Base-by-base conservation (phyloP, 352 stramenopile species). In the Phytophthora tubulina region DNA sequence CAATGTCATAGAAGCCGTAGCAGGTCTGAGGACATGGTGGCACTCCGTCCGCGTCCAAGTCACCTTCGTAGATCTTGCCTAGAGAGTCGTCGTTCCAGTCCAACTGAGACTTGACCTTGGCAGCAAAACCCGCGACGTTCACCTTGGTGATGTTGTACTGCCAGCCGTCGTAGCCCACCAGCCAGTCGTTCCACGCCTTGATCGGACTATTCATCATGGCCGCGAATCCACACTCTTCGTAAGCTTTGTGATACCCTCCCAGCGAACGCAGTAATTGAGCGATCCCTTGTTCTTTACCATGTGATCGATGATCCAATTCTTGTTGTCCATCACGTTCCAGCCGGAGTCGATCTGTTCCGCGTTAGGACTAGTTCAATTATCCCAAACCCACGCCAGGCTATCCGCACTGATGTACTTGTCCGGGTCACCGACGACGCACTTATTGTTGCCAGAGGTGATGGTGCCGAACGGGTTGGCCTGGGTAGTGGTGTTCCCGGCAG, bases 241-340 rank as follows among this genome's bases (percentile, higher is more conserved):
- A 0, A 86, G 61, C 44, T 66, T 76, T 27, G 73, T 66, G 4
- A 50, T 76, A 46, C 65, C 79, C 52, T 85, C 72, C 68, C 78
- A 85, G 14, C 75, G 78, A 6, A 85, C 21, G 60, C 78, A 85
- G 72, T 85, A 82, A 66, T 69, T 79, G 17, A 85, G 41, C 4
- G 72, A 46, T 1, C 69, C 69, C 3, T 72, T 76, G 55, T 76
- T 76, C 17, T n/a, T 36, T 15, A 70, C 63, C 51, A 85, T 51
- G 55, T 85, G 75, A 63, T 86, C 72, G 15, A 76, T 55, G 38
- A 72, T 66, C 38, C 46, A 72, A 38, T 72, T 67, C 27, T 72
- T 59, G 33, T 53, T 53, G 4, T 35, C 4, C 14, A 13, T 31
- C 21, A 56, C 63, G n/a, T 0, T 70, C 55, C 27, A 51, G 35